These are phyloP conservation scores for Neonectria punicea DNA, from an alignment of 2,329 filamentous ascomycete genomes.

Conservation along the genomic window DNA sequence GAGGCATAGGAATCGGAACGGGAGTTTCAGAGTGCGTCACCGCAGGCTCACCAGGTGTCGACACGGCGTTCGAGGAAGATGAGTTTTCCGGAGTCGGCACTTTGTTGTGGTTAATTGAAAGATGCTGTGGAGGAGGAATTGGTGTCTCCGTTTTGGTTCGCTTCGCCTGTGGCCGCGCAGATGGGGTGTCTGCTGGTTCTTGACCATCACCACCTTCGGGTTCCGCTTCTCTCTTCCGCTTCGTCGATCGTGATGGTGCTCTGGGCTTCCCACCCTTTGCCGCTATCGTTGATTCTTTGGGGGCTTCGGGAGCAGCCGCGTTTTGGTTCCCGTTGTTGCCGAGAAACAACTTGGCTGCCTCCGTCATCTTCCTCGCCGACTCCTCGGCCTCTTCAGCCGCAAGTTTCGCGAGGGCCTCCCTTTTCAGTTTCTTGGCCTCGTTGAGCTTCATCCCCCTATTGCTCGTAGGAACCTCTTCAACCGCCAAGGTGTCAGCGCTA, in stretches of 20 bases:
- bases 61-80: conserved; percentile 31
- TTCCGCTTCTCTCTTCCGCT: conserved; percentile 58
- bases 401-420: conserved; percentile 70
- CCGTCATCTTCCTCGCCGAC: conserved; percentile 63
- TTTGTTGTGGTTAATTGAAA: conserved; percentile 44
- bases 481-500: conserved; percentile 64
- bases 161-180: conserved; percentile 56
- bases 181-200: conserved; percentile 43
- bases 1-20: conserved; percentile 52
- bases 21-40: conserved; percentile 53
- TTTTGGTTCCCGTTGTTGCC: conserved; percentile 43
- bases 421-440: conserved; percentile 79
- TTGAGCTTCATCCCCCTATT: conserved; percentile 83
- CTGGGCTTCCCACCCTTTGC: conserved; percentile 42
- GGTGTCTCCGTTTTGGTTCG: conserved; percentile 68
- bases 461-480: conserved; percentile 71
- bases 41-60: conserved; percentile 32
- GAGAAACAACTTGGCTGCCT: conserved; percentile 59
- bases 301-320: conserved; percentile 38
- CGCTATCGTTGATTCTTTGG: conserved; percentile 37
- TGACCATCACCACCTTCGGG: conserved; percentile 44
- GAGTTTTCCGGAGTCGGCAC: conserved; percentile 37
- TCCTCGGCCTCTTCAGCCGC: conserved; percentile 72
- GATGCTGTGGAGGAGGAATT: conserved; percentile 58
- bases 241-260: conserved; percentile 50